Base-by-base conservation (phyloP, 1,139 yeast species). In the Yamadazyma triangularis region DNA sequence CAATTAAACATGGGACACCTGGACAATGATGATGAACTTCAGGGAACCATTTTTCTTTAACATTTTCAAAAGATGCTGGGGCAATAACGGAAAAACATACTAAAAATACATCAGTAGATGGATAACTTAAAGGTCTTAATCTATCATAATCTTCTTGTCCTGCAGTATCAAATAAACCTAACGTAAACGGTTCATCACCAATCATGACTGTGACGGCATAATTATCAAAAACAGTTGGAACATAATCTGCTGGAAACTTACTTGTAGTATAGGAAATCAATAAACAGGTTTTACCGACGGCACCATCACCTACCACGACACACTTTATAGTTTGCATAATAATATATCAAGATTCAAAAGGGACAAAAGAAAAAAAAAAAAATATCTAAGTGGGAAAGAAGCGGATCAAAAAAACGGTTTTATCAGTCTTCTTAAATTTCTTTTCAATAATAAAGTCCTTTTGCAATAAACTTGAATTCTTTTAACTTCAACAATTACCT, bases 111-210 rank as follows among this genome's bases (percentile, higher is more conserved):
- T 89, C 97, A 11, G 98, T 91, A 35, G 93, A 91, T 14, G 98
- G 97, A 60, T 91, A 91, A 36, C 95, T 83, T 49, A 91, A 74
- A 8, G 98, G 98, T 64, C 98, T 85, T 56, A 91, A 70, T 56
- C 98, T 77, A 63, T 91, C 98, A 60, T 91, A 91, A 69, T 91
- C 97, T 73, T 89, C 97, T 69, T 91, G 98, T 27, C 98, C 98
- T 13, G 98, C 97, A 27, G 98, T 91, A 67, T 91, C 98, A 56
- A 89, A 91, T 41, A 91, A 70, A 11, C 97, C 97, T 51, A 91
- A 76, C 14, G 96, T 91, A 60, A 87, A 89, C 27, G 97, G 97
- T 62, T 89, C 97, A 56, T 89, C 97, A 31, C 96, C 97, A 56
- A 91, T 91, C 87, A 91, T 89, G 34, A 91, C 97, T 2, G 97